Percentiles rank a stretch among this genome's conserved stretches.
phyloP scores from a whole-genome alignment of 805 yeast genomes.

The Lipomyces yamadae region DNA sequence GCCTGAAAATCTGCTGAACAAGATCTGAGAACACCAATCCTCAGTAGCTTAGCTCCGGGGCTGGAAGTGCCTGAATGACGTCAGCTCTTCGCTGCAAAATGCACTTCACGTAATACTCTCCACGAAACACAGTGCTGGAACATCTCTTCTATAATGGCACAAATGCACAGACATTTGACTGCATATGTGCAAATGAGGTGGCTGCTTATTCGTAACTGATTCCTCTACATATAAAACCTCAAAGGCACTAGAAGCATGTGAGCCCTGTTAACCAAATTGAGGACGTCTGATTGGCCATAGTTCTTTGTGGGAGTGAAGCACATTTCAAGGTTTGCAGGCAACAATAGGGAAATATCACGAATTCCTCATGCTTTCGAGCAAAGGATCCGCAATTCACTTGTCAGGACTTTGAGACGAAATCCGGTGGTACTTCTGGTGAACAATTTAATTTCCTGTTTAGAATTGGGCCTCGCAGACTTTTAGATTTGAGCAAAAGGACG shows the following conservation, averaged over 20 bases:
- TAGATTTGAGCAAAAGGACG: too few relatives aligned
- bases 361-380: neutral
- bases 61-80: conserved; percentile 5
- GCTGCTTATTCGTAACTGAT: too few relatives aligned
- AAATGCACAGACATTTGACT: too few relatives aligned
- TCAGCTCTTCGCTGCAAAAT: neutral
- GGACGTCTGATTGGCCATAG: conserved; percentile 19
- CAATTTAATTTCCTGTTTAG: too few relatives aligned
- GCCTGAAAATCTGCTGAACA: neutral
- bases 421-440: too few relatives aligned
- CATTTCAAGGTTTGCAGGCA: neutral
- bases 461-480: too few relatives aligned
- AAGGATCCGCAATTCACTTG: too few relatives aligned
- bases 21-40: neutral
- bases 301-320: neutral
- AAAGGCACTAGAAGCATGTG: neutral
- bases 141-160: too few relatives aligned
- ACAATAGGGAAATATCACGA: neutral
- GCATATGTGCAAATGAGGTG: too few relatives aligned
- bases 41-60: conserved; percentile 1
- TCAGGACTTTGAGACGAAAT: too few relatives aligned
- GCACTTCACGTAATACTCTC: neutral
- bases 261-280: neutral
- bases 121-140: neutral
- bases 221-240: neutral